A percentile compares a stretch with the other conserved stretches of the same genome.
phyloP scores from a whole-genome alignment of 2,329 filamentous ascomycete species.

The Colletotrichum higginsianum region DNA sequence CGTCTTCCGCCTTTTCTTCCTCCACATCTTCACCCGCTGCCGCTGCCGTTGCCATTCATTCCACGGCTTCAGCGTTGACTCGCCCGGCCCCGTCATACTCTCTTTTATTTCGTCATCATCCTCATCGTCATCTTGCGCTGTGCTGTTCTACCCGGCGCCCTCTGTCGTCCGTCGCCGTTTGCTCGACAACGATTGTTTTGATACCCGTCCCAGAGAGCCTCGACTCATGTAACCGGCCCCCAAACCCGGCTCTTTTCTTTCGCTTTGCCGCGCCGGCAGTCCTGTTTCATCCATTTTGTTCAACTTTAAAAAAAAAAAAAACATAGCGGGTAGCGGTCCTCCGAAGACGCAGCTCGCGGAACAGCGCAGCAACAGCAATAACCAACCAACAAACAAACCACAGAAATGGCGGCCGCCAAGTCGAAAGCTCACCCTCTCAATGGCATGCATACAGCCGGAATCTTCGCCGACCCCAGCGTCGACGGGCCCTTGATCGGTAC shows the following conservation, averaged over 20 bases:
- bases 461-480: slow-evolving; percentile 93
- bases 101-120: slow-evolving; percentile 31
- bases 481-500: slow-evolving; percentile 96
- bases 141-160: slow-evolving; percentile 15
- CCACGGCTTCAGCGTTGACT: slow-evolving; percentile 34
- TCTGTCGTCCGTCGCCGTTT: slow-evolving; percentile 11
- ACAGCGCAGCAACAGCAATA: slow-evolving; percentile 10
- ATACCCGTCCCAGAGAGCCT: slow-evolving; percentile 23
- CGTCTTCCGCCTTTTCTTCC: slow-evolving; percentile 12
- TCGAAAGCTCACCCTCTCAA: slow-evolving; percentile 70
- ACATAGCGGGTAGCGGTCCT: slow-evolving; percentile 20
- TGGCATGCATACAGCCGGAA: slow-evolving; percentile 87
- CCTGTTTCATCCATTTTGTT: background rate
- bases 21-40: slow-evolving; percentile 12
- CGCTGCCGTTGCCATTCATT: slow-evolving; percentile 38
- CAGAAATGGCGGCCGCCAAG: slow-evolving; percentile 65
- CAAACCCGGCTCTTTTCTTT: slow-evolving; percentile 1
- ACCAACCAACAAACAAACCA: slow-evolving; percentile 29
- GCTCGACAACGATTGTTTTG: slow-evolving; percentile 30
- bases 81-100: slow-evolving; percentile 16
- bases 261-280: slow-evolving; percentile 8
- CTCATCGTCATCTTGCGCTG: slow-evolving; percentile 21
- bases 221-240: slow-evolving; percentile 11
- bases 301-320: slow-evolving; percentile 1
- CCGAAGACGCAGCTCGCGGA: slow-evolving; percentile 9